Evolutionary conservation across 306 rosid species (phyloP), one percentile per base, ranked within the genome.

Genomic region (Begonia loranthoides): DNA sequence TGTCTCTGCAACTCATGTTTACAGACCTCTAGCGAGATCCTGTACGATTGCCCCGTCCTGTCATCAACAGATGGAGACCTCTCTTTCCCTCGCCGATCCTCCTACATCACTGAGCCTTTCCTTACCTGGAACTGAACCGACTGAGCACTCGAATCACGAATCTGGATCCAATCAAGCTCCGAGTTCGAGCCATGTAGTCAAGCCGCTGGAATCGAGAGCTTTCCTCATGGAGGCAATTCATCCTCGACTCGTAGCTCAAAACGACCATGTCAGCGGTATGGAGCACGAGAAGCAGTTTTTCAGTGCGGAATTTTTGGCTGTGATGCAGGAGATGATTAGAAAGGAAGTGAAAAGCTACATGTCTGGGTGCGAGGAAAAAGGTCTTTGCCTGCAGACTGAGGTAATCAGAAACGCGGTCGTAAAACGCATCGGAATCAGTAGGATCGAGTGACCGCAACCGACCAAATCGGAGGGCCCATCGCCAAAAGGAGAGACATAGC

Each of bases 311-410:
- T 82, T 80, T 22, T 40, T 83, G 76, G 58, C 60, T 2, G 77
- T 71, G 70, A 79, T 87, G 84, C 94, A 80, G 59, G 94, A 82
- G 59, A 82, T 87, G 96, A 65, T 87, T 9, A 69, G 83, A 38
- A 78, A 69, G 57, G 96, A 87, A 63, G 94, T 87, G 73, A 74
- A 74, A 47, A 73, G 41, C 58, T 87, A 80, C 60, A 83, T 87
- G 96, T 69, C 80, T 28, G 96, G 82, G 56, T 15, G 77, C 9
- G 84, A 83, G 65, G 76, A 49, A 40, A 76, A 67, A 4, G 96
- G 94, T 10, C 12, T 66, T 33, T 64, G 74, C 61, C 41, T 77
- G 70, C 93, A 72, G 16, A 71, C 75, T 1, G 81, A 77, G 14
- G 79, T 81, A 0, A 68, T 82, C 57, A 55, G 73, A 39, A 87